A percentile compares a stretch with the other conserved stretches of the same genome.
Conservation (phyloP, 2,329 filamentous ascomycete genomes). For the Fusarium redolens region DNA sequence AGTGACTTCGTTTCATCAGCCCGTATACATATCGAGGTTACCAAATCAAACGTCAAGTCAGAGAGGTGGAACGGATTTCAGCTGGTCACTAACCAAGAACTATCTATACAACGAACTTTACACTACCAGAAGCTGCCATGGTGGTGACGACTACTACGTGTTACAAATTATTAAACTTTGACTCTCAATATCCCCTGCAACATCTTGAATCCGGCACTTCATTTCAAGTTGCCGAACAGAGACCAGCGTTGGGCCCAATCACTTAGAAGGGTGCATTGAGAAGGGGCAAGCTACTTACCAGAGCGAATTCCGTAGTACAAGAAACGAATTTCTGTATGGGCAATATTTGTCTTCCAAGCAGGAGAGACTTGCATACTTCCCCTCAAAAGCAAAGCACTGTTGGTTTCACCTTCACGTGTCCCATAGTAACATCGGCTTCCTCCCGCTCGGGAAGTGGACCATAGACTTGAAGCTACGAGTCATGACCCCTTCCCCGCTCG, state of each 20-base stretch:
- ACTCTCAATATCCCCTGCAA: neutral
- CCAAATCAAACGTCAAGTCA: neutral
- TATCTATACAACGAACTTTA: neutral
- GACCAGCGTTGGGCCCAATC: fast-evolving
- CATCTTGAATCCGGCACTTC: neutral
- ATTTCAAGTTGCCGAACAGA: neutral
- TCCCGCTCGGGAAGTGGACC: neutral
- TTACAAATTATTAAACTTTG: neutral
- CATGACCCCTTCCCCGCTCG: neutral
- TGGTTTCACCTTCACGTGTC: neutral
- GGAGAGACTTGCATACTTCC: neutral
- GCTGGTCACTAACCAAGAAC: neutral
- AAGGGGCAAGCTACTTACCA: neutral
- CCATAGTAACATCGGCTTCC: neutral
- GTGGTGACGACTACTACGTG: neutral
- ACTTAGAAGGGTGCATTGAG: fast-evolving
- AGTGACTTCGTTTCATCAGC: neutral
- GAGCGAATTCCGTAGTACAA: fast-evolving
- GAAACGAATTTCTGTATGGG: too few relatives aligned
- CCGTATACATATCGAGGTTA: fast-evolving
- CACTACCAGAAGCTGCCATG: neutral
- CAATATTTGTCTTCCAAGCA: neutral
- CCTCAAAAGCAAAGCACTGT: neutral
- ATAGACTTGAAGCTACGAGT: neutral
- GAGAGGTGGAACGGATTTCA: fast-evolving